Conservation (phyloP, 2,329 filamentous ascomycete genomes). For the Xylaria sp. region DNA sequence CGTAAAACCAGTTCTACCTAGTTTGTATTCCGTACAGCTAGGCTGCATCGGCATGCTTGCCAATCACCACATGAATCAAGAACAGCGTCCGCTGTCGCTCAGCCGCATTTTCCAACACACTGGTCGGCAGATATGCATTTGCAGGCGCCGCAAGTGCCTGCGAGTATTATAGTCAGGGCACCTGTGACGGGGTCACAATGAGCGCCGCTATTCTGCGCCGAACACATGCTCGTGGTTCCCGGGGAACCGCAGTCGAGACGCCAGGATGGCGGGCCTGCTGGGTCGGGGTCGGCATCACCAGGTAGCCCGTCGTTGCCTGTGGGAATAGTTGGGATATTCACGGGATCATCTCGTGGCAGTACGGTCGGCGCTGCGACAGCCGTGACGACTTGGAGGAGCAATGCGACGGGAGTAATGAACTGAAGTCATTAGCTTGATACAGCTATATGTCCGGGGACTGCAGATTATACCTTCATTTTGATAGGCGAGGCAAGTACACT, state of each 20-base stretch:
- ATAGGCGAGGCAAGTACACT: not conserved
- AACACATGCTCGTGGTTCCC: conserved; percentile 40
- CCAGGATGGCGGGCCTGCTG: conserved; percentile 31
- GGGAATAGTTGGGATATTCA: not conserved
- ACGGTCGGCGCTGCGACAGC: conserved; percentile 34
- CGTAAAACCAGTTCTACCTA: not conserved
- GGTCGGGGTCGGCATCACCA: conserved; percentile 9
- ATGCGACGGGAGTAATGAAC: conserved; percentile 19
- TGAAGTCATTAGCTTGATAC: conserved; percentile 18
- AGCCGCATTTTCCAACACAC: conserved; percentile 39
- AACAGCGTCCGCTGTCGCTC: not conserved
- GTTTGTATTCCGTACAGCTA: conserved; percentile 3
- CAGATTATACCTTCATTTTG: conserved; percentile 32
- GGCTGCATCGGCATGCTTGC: conserved; percentile 3
- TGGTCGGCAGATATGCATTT: conserved; percentile 38
- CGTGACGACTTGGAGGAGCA: conserved; percentile 18
- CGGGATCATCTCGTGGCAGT: not conserved
- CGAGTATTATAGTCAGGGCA: conserved; percentile 41
- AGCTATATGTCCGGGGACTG: not conserved
- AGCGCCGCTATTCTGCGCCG: conserved; percentile 42
- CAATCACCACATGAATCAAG: not conserved
- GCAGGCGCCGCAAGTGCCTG: conserved; percentile 43
- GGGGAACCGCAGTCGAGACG: conserved; percentile 44
- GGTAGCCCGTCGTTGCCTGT: not conserved
- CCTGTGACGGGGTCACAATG: conserved; percentile 44